Conservation (phyloP, 73 alveolate genomes). For the Symbiodinium natans region DNA sequence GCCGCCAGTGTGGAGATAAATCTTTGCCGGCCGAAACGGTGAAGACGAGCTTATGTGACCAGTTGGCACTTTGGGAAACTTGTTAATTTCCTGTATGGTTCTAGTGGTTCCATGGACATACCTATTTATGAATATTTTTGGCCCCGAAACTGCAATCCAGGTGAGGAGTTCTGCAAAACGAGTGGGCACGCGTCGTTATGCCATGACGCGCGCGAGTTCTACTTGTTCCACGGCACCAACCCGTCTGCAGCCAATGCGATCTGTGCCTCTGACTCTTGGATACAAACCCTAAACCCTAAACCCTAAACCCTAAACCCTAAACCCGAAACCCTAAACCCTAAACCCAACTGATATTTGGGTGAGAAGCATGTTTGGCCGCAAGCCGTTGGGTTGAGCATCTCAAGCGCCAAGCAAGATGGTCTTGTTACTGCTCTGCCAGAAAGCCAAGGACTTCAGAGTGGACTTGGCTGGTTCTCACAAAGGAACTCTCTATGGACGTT, state of each 20-base stretch:
- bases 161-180: not conserved
- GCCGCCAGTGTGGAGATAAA: not conserved
- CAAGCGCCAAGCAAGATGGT: too few species aligned
- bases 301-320: not conserved
- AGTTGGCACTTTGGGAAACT: too few species aligned
- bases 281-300: not conserved
- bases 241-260: constrained; percentile 2
- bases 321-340: not conserved
- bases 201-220: not conserved
- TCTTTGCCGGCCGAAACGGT: not conserved
- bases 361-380: too few species aligned
- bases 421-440: too few species aligned
- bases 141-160: too few species aligned
- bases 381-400: too few species aligned
- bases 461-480: not conserved
- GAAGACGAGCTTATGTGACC: not conserved
- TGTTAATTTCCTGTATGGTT: too few species aligned
- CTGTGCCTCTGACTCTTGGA: not conserved
- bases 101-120: too few species aligned
- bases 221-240: constrained; percentile 20
- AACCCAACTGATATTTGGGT: too few species aligned
- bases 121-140: too few species aligned
- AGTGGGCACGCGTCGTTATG: not conserved
- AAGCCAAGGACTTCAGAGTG: not conserved
- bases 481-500: constrained; percentile 41